Evolutionary conservation across 441 rosid genomes (phyloP).

Genomic region (Adansonia gregorii): DNA sequence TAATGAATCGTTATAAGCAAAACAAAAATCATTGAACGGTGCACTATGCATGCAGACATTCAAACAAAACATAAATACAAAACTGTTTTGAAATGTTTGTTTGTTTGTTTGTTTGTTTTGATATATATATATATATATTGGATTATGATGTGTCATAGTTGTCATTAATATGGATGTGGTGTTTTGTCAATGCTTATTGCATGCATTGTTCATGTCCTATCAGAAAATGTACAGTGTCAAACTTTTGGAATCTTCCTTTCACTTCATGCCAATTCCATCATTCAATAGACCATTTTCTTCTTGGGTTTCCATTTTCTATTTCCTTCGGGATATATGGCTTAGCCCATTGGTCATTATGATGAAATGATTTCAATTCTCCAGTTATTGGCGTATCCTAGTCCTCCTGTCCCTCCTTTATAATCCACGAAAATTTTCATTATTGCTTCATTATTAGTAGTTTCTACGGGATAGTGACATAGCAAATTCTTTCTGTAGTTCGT

Average conservation of each 20-base stretch:
- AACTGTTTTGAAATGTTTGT: neutral
- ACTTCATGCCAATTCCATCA: neutral
- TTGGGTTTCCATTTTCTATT: slow-evolving; percentile 19
- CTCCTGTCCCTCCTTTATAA: slow-evolving; percentile 11
- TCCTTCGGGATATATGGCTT: slow-evolving; percentile 5
- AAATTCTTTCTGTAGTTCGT: neutral
- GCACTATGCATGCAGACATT: neutral
- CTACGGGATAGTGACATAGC: slow-evolving; percentile 12
- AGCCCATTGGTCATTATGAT: slow-evolving; percentile 36
- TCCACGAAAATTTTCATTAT: slow-evolving; percentile 27
- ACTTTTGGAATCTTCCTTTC: slow-evolving; percentile 36
- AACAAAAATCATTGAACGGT: neutral
- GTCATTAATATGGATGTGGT: slow-evolving; percentile 17
- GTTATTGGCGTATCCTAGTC: slow-evolving; percentile 7
- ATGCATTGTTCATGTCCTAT: slow-evolving; percentile 32
- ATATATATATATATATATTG: neutral
- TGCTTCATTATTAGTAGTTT: slow-evolving; percentile 33
- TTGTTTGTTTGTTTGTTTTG: neutral
- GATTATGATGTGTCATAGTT: slow-evolving; percentile 2
- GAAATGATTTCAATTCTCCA: slow-evolving; percentile 37
- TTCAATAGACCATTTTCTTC: neutral
- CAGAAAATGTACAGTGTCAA: slow-evolving; percentile 27
- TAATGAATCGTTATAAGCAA: neutral
- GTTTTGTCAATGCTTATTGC: slow-evolving; percentile 22
- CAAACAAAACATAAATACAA: neutral